Conservation (phyloP, 495 filamentous ascomycete species). For the Daldinia loculata region DNA sequence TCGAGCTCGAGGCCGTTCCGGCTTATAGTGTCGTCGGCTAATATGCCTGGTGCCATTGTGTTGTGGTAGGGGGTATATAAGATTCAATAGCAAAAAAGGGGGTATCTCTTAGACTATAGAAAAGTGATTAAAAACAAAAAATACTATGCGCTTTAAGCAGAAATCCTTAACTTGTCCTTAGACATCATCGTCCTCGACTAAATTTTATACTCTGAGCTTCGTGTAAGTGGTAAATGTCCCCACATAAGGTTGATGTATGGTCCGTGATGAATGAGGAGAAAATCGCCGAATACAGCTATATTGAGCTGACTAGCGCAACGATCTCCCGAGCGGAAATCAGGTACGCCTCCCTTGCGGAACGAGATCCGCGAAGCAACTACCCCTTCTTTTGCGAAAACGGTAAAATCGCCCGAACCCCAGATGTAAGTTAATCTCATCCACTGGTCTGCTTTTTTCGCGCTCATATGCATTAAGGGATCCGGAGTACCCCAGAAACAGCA, state of each 20-base stretch:
- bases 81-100: neutral
- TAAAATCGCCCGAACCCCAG: slow-evolving; percentile 27
- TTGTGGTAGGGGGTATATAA: slow-evolving; percentile 1
- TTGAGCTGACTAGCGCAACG: slow-evolving; percentile 10
- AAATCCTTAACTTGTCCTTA: neutral
- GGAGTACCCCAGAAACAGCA: neutral
- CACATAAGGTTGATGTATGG: slow-evolving; percentile 15
- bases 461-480: neutral
- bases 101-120: slow-evolving; percentile 10
- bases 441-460: neutral
- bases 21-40: slow-evolving; percentile 42
- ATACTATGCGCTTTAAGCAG: neutral
- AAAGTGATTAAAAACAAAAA: neutral
- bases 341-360: slow-evolving; percentile 12
- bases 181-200: slow-evolving; percentile 5
- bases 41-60: slow-evolving; percentile 44
- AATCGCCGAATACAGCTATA: slow-evolving; percentile 42
- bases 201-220: slow-evolving; percentile 18
- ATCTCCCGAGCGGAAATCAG: slow-evolving; percentile 29
- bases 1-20: slow-evolving; percentile 80
- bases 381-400: slow-evolving; percentile 21
- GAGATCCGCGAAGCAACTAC: slow-evolving; percentile 8
- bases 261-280: slow-evolving; percentile 26
- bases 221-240: slow-evolving; percentile 37
- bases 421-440: slow-evolving; percentile 1